Evolutionary conservation across 78 protist genomes (phyloP), one percentile per base, ranked within the genome.

Genomic region (Cavenderia fasciculata): DNA sequence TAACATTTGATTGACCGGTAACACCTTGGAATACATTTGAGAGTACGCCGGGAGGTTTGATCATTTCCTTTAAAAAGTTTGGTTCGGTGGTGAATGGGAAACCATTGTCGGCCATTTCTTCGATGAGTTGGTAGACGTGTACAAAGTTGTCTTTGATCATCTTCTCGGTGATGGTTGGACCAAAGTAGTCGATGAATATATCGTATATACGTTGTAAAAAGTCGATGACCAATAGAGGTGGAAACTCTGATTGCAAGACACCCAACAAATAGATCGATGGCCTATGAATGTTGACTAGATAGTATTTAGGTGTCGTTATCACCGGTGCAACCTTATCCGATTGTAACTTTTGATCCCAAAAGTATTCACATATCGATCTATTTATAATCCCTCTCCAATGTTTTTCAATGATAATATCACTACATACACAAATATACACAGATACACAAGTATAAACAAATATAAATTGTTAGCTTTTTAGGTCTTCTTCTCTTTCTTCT

Each of bases 21-120:
- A 93, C 86, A 36, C 77, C 54, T 16, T 34, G 46, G 4, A 61
- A 31, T 0, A 59, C 47, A 68, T 27, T 40, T 71, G 62, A 33
- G 27, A 95, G 11, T 19, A 93, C 70, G 38, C 86, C 59, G 54
- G 97, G 97, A 27, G 96, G 97, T n/a, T 47, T 65, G 46, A 97
- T 86, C 70, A 96, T 63, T 51, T 95, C 98, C 56, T 86, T 82
- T 65, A 98, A 92, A 21, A 95, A 76, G 82, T 86, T 91, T 56
- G 88, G 79, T 74, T 98, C 99, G 8, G 98, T 96, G 10, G 96
- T 91, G 43, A 95, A 71, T 0, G 99, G 99, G 93, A 95, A 93
- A 36, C 98, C 98, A 54, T 95, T 93, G 74, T 98, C 98, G 49
- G 95, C 77, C 92, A 97, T 86, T 82, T 98, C 98, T 25, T 97